phyloP scores from a whole-genome alignment of 805 yeast genomes.

The Yarrowia osloensis region DNA sequence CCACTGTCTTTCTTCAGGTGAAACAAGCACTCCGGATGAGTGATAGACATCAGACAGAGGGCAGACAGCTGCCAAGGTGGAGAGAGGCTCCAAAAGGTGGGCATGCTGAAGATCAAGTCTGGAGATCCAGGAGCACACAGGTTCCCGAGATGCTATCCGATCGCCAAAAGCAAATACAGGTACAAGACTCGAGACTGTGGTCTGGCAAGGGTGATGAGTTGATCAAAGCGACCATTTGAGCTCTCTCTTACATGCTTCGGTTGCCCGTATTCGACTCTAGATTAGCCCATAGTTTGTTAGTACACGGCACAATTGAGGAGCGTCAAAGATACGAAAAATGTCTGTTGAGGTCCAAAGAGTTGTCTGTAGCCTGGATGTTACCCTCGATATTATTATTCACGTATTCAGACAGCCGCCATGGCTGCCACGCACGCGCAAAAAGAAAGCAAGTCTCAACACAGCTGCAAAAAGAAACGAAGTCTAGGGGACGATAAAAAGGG shows the following conservation, averaged over 20 bases:
- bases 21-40: not conserved
- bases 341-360: too few species aligned
- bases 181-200: not conserved
- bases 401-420: not conserved
- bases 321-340: too few species aligned
- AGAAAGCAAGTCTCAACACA: not conserved
- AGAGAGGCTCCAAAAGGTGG: not conserved
- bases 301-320: too few species aligned
- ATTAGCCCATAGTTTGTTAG: too few species aligned
- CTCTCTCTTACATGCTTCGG: too few species aligned
- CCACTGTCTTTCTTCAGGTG: not conserved
- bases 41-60: not conserved
- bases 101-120: not conserved
- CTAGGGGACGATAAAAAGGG: not conserved
- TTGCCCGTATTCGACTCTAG: too few species aligned
- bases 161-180: constrained; percentile 9
- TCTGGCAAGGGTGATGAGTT: too few species aligned
- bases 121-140: not conserved
- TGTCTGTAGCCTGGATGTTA: not conserved
- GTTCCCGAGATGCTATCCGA: not conserved
- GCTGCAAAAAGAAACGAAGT: not conserved
- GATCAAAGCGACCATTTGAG: too few species aligned
- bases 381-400: not conserved
- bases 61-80: not conserved
- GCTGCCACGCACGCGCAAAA: not conserved